Evolutionary conservation across 2,329 filamentous ascomycete genomes (phyloP), one percentile per base, ranked within the genome.

Genomic region (Hawksworthiomyces lignivorus): DNA sequence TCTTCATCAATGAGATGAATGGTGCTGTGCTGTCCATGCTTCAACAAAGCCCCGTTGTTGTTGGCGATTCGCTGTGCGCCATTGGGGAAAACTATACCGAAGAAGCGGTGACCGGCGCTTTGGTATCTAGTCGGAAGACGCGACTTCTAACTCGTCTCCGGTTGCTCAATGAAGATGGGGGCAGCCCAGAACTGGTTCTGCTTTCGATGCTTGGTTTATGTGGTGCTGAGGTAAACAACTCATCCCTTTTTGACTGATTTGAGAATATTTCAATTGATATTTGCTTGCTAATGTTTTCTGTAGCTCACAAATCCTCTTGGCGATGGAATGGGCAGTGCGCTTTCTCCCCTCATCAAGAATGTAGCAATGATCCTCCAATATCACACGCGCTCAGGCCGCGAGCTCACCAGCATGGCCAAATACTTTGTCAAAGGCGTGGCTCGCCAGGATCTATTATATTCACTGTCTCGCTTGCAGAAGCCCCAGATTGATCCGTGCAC

Each of bases 151-250:
- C 33, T 26, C 47, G 47, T 5, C 33, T 49, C 21, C 41, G 36
- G 2, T n/a, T 37, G 6, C 36, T 43, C 17, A 47, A 47, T 42
- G 34, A 47, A 21, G 35, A 47, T 18, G 47, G 37, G 20, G 36
- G 21, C 21, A 36, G 33, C 28, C 44, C 47, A 5, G 47, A 49
- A 12, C 30, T 49, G 9, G 44, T 47, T 2, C 36, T 49, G 28
- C 42, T 49, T 14, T 18, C 47, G 24, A 28, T 49, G 29, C 37
- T 49, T 24, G 44, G 36, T 4, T 36, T 49, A 7, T 49, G 47
- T 22, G 47, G 47, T 6, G 47, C 47, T 2, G 56, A 62, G 36
- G 45, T 46, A 2, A 47, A 41, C 2, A 43, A 47, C 34, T 42
- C 47, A n/a, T n/a, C n/a, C n/a, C n/a, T n/a, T n/a, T n/a, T n/a